These are phyloP conservation scores for Dillenia turbinata DNA, from an alignment of 164 flowering plant genomes.

Conservation along the genomic window DNA sequence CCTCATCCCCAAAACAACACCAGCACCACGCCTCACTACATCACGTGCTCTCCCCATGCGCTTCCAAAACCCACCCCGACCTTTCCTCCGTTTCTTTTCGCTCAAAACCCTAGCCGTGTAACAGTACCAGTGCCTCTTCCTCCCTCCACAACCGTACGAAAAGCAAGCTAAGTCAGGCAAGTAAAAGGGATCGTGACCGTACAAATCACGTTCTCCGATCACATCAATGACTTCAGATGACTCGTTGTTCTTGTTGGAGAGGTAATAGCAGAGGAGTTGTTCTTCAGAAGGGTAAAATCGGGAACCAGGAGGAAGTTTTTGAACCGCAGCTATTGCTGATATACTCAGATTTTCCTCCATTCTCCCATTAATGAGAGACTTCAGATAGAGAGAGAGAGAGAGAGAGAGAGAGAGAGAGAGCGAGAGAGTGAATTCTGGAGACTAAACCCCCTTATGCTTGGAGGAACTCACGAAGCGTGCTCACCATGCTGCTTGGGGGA, in stretches of 20 bases:
- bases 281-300: slow-evolving; percentile 49
- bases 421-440: too few relatives aligned
- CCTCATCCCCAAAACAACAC: slow-evolving; percentile 35
- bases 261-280: slow-evolving; percentile 41
- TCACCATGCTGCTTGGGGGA: too few relatives aligned
- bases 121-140: slow-evolving; percentile 55
- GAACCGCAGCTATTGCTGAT: too few relatives aligned
- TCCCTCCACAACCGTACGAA: slow-evolving; percentile 33
- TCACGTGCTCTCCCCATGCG: slow-evolving; percentile 31
- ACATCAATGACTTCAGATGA: slow-evolving; percentile 7
- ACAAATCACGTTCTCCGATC: slow-evolving; percentile 43
- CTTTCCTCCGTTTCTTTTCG: slow-evolving; percentile 20
- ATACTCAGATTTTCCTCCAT: too few relatives aligned
- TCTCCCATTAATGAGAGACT: too few relatives aligned
- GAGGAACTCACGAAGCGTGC: too few relatives aligned
- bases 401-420: too few relatives aligned
- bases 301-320: slow-evolving; percentile 42
- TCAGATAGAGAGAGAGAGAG: too few relatives aligned
- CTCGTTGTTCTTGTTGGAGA: slow-evolving; percentile 35
- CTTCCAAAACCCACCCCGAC: slow-evolving; percentile 48
- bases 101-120: slow-evolving; percentile 20
- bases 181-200: slow-evolving; percentile 36
- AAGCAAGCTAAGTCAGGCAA: slow-evolving; percentile 40
- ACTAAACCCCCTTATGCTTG: too few relatives aligned
- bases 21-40: slow-evolving; percentile 25